These are phyloP conservation scores for Physcomitrellopsis africana DNA, from an alignment of 225 moss, liverwort and hornwort species.

Conservation along the genomic window DNA sequence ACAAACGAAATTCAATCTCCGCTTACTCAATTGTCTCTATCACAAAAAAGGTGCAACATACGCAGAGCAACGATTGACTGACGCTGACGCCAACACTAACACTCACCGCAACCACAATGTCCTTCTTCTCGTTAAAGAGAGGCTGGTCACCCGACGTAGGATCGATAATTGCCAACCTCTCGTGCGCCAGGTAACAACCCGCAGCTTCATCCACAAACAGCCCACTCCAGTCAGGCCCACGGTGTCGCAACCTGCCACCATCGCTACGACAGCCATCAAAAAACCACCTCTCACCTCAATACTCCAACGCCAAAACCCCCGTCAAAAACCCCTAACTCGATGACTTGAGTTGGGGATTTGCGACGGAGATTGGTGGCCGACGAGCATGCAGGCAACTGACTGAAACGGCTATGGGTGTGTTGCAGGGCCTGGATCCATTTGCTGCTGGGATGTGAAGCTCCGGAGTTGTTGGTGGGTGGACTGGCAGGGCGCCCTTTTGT, in stretches of 20 bases:
- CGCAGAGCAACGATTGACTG: neutral
- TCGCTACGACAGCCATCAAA: neutral
- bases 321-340: neutral
- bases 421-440: too few relatives aligned
- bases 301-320: slow-evolving; percentile 7
- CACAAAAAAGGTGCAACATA: neutral
- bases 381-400: too few relatives aligned
- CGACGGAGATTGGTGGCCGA: too few relatives aligned
- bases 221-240: slow-evolving; percentile 93
- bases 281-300: neutral
- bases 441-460: too few relatives aligned
- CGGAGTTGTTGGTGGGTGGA: too few relatives aligned
- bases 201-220: slow-evolving; percentile 57
- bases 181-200: slow-evolving; percentile 77
- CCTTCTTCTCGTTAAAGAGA: slow-evolving; percentile 69
- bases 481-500: too few relatives aligned
- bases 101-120: slow-evolving; percentile 75
- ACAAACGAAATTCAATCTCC: neutral
- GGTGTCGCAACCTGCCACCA: slow-evolving; percentile 72
- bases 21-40: neutral
- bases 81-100: neutral
- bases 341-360: too few relatives aligned
- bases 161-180: slow-evolving; percentile 85
- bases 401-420: too few relatives aligned
- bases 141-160: slow-evolving; percentile 91